Percentiles rank a stretch among this genome's conserved stretches.
These are phyloP conservation scores for Colletotrichum brevisporum DNA, from an alignment of 2,329 filamentous ascomycete species.

Conservation along the genomic window DNA sequence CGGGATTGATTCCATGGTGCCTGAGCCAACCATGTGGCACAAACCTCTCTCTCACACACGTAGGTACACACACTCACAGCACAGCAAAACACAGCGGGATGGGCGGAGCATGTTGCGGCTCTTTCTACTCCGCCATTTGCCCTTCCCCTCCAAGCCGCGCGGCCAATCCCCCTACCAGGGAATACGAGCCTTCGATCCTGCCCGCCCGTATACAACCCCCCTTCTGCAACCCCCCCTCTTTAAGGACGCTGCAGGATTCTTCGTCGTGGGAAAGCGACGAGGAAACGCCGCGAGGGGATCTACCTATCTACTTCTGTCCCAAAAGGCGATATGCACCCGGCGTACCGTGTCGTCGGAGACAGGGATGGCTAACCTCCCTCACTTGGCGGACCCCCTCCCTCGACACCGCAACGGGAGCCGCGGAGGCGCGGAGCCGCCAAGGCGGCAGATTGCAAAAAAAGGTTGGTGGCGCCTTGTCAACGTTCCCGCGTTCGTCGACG, in stretches of 20 bases:
- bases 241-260: constrained; percentile 57
- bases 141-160: constrained; percentile 49
- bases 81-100: constrained; percentile 45
- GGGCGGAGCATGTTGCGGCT: too few species aligned
- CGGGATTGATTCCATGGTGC: constrained; percentile 36
- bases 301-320: constrained; percentile 45
- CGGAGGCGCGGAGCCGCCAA: constrained; percentile 55
- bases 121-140: too few species aligned
- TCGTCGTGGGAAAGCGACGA: constrained; percentile 47
- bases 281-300: too few species aligned
- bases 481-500: constrained; percentile 58
- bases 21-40: constrained; percentile 62
- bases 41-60: constrained; percentile 50
- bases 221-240: constrained; percentile 49
- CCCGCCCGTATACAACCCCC: constrained; percentile 56
- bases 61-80: constrained; percentile 51
- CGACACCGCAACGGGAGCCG: constrained; percentile 54
- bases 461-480: constrained; percentile 60
- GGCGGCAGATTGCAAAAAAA: constrained; percentile 57
- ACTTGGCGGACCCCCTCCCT: constrained; percentile 54
- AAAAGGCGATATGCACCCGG: constrained; percentile 58
- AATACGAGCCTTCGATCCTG: constrained; percentile 52
- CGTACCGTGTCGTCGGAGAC: constrained; percentile 60
- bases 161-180: constrained; percentile 53
- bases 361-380: constrained; percentile 58